Conservation (phyloP, 306 rosid genomes). For the Fagus crenata region DNA sequence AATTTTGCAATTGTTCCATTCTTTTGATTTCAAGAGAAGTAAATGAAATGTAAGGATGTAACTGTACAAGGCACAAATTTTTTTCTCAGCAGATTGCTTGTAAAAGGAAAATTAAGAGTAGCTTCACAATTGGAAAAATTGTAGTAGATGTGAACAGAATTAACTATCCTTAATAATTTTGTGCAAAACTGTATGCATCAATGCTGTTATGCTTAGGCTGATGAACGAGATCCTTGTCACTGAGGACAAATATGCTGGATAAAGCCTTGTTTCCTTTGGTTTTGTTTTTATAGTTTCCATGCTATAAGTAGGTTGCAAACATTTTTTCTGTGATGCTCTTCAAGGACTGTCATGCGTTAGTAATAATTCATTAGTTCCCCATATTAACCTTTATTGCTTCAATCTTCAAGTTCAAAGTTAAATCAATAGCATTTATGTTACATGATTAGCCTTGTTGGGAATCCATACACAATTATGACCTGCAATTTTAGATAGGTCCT, state of each 20-base stretch:
- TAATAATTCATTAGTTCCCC: neutral
- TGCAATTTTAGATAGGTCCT: neutral
- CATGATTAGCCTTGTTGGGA: constrained; percentile 3
- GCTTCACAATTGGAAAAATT: neutral
- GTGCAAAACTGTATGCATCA: neutral
- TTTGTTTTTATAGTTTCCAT: neutral
- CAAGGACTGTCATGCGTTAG: neutral
- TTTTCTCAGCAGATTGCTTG: neutral
- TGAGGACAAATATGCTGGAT: neutral
- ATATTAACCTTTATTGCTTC: neutral
- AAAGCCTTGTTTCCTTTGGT: neutral
- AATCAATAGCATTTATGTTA: neutral
- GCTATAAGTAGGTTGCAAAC: neutral
- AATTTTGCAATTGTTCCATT: neutral
- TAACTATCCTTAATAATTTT: no score
- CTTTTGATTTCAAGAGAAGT: neutral
- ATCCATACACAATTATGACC: neutral
- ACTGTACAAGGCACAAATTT: neutral
- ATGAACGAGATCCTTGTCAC: neutral
- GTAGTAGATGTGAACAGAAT: no score
- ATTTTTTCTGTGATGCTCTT: neutral
- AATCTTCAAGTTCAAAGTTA: neutral
- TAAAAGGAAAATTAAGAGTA: neutral
- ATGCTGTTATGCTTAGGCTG: neutral
- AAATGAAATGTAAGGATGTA: neutral